Base-by-base conservation (phyloP, 345 rosid genomes). In the Draba incana region DNA sequence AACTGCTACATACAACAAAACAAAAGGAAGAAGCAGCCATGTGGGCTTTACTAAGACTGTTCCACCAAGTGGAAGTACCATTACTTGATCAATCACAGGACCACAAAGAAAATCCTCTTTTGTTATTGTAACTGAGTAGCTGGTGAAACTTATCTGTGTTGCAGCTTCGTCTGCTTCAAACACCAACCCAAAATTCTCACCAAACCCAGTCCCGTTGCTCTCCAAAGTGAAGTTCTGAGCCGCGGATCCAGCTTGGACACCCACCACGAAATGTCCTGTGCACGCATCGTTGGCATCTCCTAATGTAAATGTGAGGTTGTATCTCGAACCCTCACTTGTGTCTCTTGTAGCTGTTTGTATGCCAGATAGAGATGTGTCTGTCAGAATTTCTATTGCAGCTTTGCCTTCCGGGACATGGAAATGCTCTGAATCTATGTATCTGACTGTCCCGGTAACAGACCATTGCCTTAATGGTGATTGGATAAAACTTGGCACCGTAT, bases 41-140 rank as follows among this genome's bases (percentile, higher is more conserved):
- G 70, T 74, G n/a, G 70, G 68, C 66, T 54, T 71, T 8, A 59
- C n/a, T 7, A 63, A 47, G 61, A 56, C 30, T 64, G 62, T 71
- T 33, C 66, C 48, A 49, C 59, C 35, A n/a, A 81, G 77, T 68
- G 79, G 71, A 52, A 51, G 81, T 55, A 87, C 70, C 1, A 81
- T 56, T 13, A 82, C 84, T 48, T 81, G 79, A 59, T 87, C 93
- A n/a, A 85, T 44, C 59, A 85, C 78, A 6, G 89, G 92, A 11
- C 92, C 86, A 52, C 84, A 81, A 15, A 64, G 70, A 9, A 82
- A 53, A n/a, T 84, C 83, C 45, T 81, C 85, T 78, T 82, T 78
- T 20, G 81, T 81, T 63, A 69, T 77, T 64, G 67, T 65, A 42
- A 50, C 68, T 23, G 70, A 66, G 63, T 68, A 70, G 79, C 90